Base-by-base conservation (phyloP, 768 basidiomycete genomes). In the Xanthoconium stramineum region DNA sequence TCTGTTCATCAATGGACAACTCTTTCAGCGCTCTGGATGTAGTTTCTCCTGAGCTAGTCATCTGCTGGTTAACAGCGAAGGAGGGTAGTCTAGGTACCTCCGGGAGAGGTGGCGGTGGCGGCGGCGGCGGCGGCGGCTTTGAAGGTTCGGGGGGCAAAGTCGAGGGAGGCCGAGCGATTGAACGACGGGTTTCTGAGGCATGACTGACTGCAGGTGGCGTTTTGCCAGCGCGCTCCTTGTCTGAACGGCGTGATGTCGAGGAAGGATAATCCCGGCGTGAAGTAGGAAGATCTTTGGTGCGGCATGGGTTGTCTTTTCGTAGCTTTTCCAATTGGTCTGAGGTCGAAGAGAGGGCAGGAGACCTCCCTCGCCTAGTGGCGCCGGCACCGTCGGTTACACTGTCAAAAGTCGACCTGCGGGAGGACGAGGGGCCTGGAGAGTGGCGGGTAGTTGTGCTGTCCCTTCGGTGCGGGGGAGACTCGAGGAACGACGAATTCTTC, bases 1-100 rank as follows among this genome's bases (percentile, higher is more conserved):
- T 67, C 46, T 72, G 75, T 48, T 78, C 75, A 5, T 73, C 74
- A 20, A 65, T 35, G n/a, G 75, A 65, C 19, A 69, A 39, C 12
- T 62, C 67, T 47, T 67, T 69, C 17, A 43, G 14, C 28, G 54
- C 55, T 46, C 32, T 62, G 24, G 55, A n/a, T 30, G 33, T 9
- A 11, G 48, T 28, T 36, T 39, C 49, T 28, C 24, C 45, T 10
- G 53, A 38, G 50, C 36, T 38, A 14, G 52, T 19, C 30, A 48
- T 39, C 15, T 52, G 61, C 20, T 62, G 64, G 19, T 39, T 43
- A 19, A 55, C 62, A 39, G 24, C 53, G 46, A 70, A 69, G 28
- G 63, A 36, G 0, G 66, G 70, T 6, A 52, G 7, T 39, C 51
- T 57, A 2, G 69, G 72, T 28, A 58, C 14, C 8, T 50, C 53